Base-by-base conservation (phyloP, 805 yeast genomes). In the Hanseniaspora occidentalis region DNA sequence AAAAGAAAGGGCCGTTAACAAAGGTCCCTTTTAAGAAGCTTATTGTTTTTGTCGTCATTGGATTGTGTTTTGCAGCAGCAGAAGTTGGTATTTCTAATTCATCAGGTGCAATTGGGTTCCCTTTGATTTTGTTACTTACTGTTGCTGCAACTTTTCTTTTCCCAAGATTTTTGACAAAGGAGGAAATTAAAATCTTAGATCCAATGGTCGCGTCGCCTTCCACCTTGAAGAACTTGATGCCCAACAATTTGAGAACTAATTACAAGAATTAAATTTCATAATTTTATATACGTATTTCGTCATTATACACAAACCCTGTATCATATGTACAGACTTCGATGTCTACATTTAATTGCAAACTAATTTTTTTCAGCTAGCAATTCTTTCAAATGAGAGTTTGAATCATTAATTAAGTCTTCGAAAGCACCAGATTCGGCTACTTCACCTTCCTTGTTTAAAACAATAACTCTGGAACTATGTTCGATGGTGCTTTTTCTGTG, bases 41-140 rank as follows among this genome's bases (percentile, higher is more conserved):
- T 16, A 57, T 70, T 25, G 43, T 75, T 1, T 89, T 79, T 50
- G 57, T 81, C 1, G 39, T 55, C 1, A 61, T 84, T 16, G 77
- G 84, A 43, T 55, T 81, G 3, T 48, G 76, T 17, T 92, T 92
- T 1, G 79, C 79, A 39, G 80, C 71, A 1, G 81, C 75, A 0
- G 97, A 94, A 54, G 80, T 85, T 47, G 92, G 77, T 0, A 85
- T 89, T 24, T 82, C 94, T 0, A 73, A 79, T 53, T 84, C 96
- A 0, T 75, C 69, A 44, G 97, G 92, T 0, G 96, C 97, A 0
- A 84, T 89, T 24, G 97, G 95, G 2, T 89, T 92, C 53, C 97
- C 98, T 0, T 80, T 85, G 2, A 84, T 92, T 0, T 61, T 89
- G 38, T 59, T 89, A 52, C 43, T 68, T 2, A 70, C 77, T 40